These are phyloP conservation scores for Aureobasidium sp. DNA, from an alignment of 2,329 filamentous ascomycete species.

Conservation along the genomic window DNA sequence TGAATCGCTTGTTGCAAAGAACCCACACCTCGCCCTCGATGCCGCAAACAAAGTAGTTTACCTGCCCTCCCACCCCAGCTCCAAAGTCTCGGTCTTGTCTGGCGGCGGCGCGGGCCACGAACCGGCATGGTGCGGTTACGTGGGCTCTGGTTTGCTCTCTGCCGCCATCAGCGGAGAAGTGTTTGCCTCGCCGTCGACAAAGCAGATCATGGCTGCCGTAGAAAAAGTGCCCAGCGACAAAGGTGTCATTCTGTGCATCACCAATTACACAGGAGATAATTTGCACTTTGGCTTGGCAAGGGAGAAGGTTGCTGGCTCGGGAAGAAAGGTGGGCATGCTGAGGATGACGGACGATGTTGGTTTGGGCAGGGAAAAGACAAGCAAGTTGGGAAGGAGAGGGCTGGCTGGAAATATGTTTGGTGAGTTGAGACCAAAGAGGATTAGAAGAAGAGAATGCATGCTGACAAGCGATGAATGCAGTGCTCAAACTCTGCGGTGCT, in stretches of 20 bases:
- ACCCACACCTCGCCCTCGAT: conserved; percentile 39
- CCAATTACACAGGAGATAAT: conserved; percentile 46
- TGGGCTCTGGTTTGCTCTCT: conserved; percentile 43
- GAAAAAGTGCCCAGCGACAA: conserved; percentile 39
- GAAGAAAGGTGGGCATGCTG: conserved; percentile 41
- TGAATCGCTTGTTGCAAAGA: conserved; percentile 40
- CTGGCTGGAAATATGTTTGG: conserved; percentile 45
- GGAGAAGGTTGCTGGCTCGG: conserved; percentile 40
- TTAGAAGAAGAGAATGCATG: not conserved
- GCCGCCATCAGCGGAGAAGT: conserved; percentile 44
- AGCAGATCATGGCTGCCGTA: conserved; percentile 45
- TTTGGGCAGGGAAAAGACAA: conserved; percentile 42
- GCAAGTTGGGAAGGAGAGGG: conserved; percentile 43
- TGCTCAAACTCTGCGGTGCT: conserved; percentile 41
- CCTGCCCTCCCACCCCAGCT: conserved; percentile 36
- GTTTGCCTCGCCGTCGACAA: conserved; percentile 42
- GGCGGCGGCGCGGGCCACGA: conserved; percentile 44
- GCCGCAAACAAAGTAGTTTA: conserved; percentile 43
- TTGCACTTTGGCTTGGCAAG: conserved; percentile 44
- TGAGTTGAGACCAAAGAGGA: conserved; percentile 14
- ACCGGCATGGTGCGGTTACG: conserved; percentile 44
- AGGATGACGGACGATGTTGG: conserved; percentile 45
- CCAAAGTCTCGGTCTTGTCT: conserved; percentile 41
- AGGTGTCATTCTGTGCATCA: conserved; percentile 43
- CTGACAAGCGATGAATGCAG: conserved; percentile 21